These are phyloP conservation scores for Trapa incisa DNA, from an alignment of 345 rosid genomes.

Conservation along the genomic window DNA sequence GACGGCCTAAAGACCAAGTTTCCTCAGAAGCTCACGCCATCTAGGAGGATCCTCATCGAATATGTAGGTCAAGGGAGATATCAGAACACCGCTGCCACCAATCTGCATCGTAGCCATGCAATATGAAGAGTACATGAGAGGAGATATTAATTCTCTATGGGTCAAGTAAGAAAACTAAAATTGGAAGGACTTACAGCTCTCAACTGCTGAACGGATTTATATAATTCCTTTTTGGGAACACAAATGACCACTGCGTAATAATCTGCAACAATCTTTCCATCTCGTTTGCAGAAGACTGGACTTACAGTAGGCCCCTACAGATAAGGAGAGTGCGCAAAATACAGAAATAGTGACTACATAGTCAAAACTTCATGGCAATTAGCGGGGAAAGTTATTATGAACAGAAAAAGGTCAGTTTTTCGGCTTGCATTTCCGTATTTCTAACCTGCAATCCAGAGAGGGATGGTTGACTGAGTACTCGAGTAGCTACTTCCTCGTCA, in stretches of 20 bases:
- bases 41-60: slow-evolving; percentile 92
- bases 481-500: slow-evolving; percentile 73
- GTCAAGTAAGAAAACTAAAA: neutral
- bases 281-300: slow-evolving; percentile 61
- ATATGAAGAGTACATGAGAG: neutral
- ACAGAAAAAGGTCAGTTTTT: neutral
- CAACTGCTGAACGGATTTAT: slow-evolving; percentile 76
- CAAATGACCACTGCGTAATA: slow-evolving; percentile 82
- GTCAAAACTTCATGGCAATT: neutral
- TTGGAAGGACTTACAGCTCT: slow-evolving; percentile 47
- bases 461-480: slow-evolving; percentile 62
- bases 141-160: neutral
- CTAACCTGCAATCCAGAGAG: slow-evolving; percentile 82
- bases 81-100: slow-evolving; percentile 88
- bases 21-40: slow-evolving; percentile 66
- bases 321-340: neutral
- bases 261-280: slow-evolving; percentile 47
- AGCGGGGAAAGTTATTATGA: neutral
- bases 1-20: slow-evolving; percentile 29
- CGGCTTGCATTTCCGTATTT: neutral
- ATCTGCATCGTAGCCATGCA: slow-evolving; percentile 28
- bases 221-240: slow-evolving; percentile 68
- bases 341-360: neutral
- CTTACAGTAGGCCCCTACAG: slow-evolving; percentile 81
- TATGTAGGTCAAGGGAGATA: slow-evolving; percentile 86